Percentiles rank a stretch among this genome's conserved stretches.
phyloP scores from a whole-genome alignment of 2,329 filamentous ascomycete genomes.

The Arthroderma sp. region DNA sequence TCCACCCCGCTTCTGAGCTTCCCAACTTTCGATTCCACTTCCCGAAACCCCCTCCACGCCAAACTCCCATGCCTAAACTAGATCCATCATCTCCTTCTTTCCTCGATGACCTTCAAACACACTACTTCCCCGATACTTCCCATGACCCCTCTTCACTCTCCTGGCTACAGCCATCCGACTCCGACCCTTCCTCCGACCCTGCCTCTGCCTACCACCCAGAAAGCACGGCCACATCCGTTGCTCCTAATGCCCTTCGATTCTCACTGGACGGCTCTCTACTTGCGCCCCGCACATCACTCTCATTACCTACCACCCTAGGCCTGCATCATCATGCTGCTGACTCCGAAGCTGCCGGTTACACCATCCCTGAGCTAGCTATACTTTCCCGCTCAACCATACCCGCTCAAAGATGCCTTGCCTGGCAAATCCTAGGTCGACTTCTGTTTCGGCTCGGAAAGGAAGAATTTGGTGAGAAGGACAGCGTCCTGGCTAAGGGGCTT shows the following conservation, averaged over 20 bases:
- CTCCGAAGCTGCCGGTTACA: slow-evolving; percentile 89
- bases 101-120: slow-evolving; percentile 68
- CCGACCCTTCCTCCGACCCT: slow-evolving; percentile 48
- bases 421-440: slow-evolving; percentile 76
- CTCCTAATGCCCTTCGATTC: slow-evolving; percentile 66
- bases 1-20: slow-evolving; percentile 27
- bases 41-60: slow-evolving; percentile 30
- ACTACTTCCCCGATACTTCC: slow-evolving; percentile 84
- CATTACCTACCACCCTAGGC: slow-evolving; percentile 63
- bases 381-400: slow-evolving; percentile 70
- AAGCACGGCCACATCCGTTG: slow-evolving; percentile 51
- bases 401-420: slow-evolving; percentile 79
- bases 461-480: slow-evolving; percentile 49
- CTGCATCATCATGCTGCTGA: slow-evolving; percentile 89
- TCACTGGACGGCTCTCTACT: slow-evolving; percentile 72
- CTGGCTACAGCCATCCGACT: slow-evolving; percentile 71
- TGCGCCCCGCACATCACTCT: slow-evolving; percentile 58
- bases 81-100: slow-evolving; percentile 76
- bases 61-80: slow-evolving; percentile 51
- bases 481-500: slow-evolving; percentile 59
- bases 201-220: slow-evolving; percentile 72
- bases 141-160: slow-evolving; percentile 74
- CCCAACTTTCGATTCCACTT: slow-evolving; percentile 28
- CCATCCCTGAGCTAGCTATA: slow-evolving; percentile 69
- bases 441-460: slow-evolving; percentile 71